Percentiles rank a stretch among this genome's conserved stretches.
Evolutionary conservation across 179 eudicot genomes (phyloP).

Genomic region (Silene coronaria): DNA sequence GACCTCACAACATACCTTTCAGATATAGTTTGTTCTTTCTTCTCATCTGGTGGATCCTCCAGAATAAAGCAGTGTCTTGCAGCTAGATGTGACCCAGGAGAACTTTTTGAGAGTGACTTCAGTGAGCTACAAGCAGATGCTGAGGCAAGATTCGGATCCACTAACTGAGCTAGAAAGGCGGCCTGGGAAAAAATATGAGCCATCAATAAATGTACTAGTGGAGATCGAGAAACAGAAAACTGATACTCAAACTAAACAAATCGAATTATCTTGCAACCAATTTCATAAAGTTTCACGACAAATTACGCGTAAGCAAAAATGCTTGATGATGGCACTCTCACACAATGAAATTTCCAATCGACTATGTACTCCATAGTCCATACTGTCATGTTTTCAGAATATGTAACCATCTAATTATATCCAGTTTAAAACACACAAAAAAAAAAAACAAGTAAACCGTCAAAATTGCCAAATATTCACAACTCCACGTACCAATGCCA

Average conservation of each 20-base stretch:
- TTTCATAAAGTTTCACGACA: neutral
- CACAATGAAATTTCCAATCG: neutral
- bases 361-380: neutral
- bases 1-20: constrained; percentile 41
- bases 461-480: neutral
- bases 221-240: neutral
- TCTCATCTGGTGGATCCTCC: constrained; percentile 72
- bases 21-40: constrained; percentile 37
- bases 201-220: constrained; percentile 11
- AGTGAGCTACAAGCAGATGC: constrained; percentile 53
- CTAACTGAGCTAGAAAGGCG: constrained; percentile 62
- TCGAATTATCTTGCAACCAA: neutral
- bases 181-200: constrained; percentile 47
- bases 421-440: neutral
- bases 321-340: neutral
- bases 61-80: constrained; percentile 75
- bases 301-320: neutral
- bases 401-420: neutral
- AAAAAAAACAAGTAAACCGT: neutral
- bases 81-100: constrained; percentile 62
- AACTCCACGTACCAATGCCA: constrained; percentile 68
- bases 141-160: constrained; percentile 59
- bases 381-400: neutral
- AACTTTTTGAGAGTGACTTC: constrained; percentile 42
- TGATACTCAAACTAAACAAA: neutral